A percentile compares a stretch with the other conserved stretches of the same genome.
Conservation (phyloP, 352 stramenopile species). For the Thalassiosira exigua region DNA sequence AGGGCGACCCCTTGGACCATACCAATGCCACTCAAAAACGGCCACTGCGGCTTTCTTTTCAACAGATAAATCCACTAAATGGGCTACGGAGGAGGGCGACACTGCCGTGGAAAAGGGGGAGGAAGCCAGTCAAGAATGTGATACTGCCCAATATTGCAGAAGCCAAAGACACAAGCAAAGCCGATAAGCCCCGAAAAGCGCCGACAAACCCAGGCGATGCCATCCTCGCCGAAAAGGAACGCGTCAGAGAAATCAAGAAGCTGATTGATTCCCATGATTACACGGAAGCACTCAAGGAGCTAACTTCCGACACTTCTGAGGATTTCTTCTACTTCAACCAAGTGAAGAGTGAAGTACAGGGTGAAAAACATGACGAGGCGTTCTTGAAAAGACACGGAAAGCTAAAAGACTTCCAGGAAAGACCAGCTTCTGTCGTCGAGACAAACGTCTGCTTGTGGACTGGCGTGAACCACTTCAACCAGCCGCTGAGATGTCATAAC, state of each 20-base stretch:
- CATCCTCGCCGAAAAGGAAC: conserved; percentile 17
- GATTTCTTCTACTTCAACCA: conserved; percentile 56
- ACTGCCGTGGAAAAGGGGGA: neutral
- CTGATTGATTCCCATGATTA: conserved; percentile 38
- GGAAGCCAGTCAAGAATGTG: no score
- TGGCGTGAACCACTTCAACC: conserved; percentile 14
- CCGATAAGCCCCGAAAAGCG: neutral
- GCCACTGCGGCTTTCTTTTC: no score
- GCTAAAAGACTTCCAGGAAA: conserved; percentile 20
- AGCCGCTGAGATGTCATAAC: conserved; percentile 38
- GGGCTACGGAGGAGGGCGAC: neutral
- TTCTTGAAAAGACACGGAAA: conserved; percentile 42
- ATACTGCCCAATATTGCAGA: neutral
- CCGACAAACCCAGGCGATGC: neutral
- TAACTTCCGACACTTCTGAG: conserved; percentile 35
- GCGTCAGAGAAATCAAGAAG: conserved; percentile 34
- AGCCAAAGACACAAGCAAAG: neutral
- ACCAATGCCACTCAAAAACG: neutral
- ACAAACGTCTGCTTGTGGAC: conserved; percentile 35
- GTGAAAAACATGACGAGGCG: conserved; percentile 18
- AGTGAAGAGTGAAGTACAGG: conserved; percentile 28
- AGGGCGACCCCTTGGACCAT: neutral
- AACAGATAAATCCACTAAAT: neutral
- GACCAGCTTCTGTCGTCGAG: neutral
- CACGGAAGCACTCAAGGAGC: conserved; percentile 20